A percentile compares a stretch with the other conserved stretches of the same genome.
phyloP scores from a whole-genome alignment of 805 yeast genomes.

The Lipomyces starkeyi region DNA sequence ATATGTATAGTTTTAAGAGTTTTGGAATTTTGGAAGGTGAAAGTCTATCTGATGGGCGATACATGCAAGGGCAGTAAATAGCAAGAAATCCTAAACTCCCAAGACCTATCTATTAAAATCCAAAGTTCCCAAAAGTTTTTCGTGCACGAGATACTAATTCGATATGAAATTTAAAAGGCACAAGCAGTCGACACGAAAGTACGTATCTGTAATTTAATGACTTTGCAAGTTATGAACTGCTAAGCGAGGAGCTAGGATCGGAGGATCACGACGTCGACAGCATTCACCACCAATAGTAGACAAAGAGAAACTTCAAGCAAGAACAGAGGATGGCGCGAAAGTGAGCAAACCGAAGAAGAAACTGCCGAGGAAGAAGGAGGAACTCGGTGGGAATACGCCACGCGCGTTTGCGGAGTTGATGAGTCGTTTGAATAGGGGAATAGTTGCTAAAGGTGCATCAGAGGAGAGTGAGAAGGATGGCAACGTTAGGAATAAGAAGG shows the following conservation, averaged over 20 bases:
- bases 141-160: too few relatives aligned
- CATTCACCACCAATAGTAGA: slow-evolving; percentile 26
- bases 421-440: slow-evolving; percentile 34
- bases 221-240: background rate
- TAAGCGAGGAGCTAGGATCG: background rate
- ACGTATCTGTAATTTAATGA: background rate
- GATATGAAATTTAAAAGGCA: slow-evolving; percentile 12
- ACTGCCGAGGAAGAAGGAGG: slow-evolving; percentile 24
- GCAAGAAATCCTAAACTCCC: too few relatives aligned
- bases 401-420: slow-evolving; percentile 44
- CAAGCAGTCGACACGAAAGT: slow-evolving; percentile 14
- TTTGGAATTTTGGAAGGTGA: too few relatives aligned
- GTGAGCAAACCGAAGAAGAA: slow-evolving; percentile 31
- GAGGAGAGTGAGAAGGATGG: background rate
- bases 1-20: too few relatives aligned
- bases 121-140: too few relatives aligned
- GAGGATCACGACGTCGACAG: slow-evolving; percentile 27
- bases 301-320: slow-evolving; percentile 9
- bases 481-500: slow-evolving; percentile 7
- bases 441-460: background rate
- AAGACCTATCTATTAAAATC: too few relatives aligned
- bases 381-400: slow-evolving; percentile 46
- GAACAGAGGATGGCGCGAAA: slow-evolving; percentile 1
- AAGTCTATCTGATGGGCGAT: too few relatives aligned
- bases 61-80: too few relatives aligned